A percentile compares a stretch with the other conserved stretches of the same genome.
phyloP scores from a whole-genome alignment of 2,329 filamentous ascomycete genomes.

The Thielaviopsis euricoi region DNA sequence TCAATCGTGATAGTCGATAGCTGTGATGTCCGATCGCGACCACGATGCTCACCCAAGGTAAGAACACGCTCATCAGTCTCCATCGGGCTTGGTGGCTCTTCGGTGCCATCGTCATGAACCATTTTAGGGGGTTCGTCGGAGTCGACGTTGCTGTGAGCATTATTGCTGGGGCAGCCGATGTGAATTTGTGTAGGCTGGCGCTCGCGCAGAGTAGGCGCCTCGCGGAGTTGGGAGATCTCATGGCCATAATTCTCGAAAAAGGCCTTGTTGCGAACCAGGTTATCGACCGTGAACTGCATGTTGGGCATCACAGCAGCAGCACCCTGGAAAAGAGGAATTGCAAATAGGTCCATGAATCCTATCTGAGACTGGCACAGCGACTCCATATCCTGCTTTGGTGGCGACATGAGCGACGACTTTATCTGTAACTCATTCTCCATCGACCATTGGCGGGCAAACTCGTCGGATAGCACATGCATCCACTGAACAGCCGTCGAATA shows the following conservation, averaged over 20 bases:
- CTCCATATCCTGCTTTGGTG: conserved; percentile 66
- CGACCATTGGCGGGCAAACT: conserved; percentile 80
- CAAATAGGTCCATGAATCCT: conserved; percentile 93
- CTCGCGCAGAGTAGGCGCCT: not conserved
- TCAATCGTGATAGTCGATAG: not conserved
- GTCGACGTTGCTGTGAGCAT: not conserved
- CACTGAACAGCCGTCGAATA: conserved; percentile 72
- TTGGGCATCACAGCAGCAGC: conserved; percentile 73
- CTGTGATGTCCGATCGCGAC: not conserved
- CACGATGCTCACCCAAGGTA: not conserved
- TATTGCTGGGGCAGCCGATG: not conserved
- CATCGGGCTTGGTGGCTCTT: conserved; percentile 1
- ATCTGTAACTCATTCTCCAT: conserved; percentile 86
- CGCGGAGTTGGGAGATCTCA: not conserved
- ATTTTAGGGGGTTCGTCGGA: not conserved
- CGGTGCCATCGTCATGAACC: not conserved
- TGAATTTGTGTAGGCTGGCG: not conserved
- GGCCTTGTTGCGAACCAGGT: conserved; percentile 27
- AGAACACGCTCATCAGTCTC: not conserved
- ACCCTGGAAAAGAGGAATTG: conserved; percentile 76
- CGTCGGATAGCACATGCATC: conserved; percentile 88
- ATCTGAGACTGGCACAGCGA: conserved; percentile 80
- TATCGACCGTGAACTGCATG: conserved; percentile 69
- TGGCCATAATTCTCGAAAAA: conserved; percentile 14
- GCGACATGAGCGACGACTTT: conserved; percentile 70